These are phyloP conservation scores for Gardenia jasminoides DNA, from an alignment of 257 asterid genomes.

Conservation along the genomic window DNA sequence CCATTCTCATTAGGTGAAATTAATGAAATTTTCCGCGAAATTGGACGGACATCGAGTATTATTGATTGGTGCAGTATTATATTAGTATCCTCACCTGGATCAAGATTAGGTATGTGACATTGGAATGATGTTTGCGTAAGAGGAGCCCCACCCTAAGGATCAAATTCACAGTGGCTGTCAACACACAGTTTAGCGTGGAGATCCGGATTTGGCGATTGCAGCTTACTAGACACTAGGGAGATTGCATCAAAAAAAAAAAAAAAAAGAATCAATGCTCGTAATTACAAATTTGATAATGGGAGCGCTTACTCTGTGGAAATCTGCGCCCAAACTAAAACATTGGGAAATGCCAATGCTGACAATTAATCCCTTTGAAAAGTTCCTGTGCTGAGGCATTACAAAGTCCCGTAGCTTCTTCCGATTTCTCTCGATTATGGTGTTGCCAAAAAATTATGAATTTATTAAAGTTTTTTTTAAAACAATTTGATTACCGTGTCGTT, in stretches of 20 bases:
- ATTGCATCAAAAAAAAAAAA: neutral
- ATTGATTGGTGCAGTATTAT: no score
- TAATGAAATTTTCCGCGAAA: neutral
- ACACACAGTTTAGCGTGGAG: neutral
- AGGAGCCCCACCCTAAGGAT: no score
- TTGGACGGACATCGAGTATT: neutral
- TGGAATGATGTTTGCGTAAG: no score
- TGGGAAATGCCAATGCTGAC: neutral
- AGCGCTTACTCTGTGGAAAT: neutral
- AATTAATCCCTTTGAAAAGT: neutral
- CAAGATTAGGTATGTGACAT: no score
- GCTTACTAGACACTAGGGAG: neutral
- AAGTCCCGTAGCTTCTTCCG: neutral
- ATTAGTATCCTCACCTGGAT: no score
- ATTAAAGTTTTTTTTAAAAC: no score
- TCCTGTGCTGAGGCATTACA: neutral
- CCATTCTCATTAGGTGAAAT: neutral
- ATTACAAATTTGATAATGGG: neutral
- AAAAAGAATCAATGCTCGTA: no score
- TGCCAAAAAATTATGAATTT: no score
- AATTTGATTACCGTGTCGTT: no score
- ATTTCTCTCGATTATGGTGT: neutral
- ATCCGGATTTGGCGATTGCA: neutral
- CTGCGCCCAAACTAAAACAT: neutral
- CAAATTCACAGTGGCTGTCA: neutral